Conservation (phyloP, 169 alveolate species). For the Cystoisospora suis region DNA sequence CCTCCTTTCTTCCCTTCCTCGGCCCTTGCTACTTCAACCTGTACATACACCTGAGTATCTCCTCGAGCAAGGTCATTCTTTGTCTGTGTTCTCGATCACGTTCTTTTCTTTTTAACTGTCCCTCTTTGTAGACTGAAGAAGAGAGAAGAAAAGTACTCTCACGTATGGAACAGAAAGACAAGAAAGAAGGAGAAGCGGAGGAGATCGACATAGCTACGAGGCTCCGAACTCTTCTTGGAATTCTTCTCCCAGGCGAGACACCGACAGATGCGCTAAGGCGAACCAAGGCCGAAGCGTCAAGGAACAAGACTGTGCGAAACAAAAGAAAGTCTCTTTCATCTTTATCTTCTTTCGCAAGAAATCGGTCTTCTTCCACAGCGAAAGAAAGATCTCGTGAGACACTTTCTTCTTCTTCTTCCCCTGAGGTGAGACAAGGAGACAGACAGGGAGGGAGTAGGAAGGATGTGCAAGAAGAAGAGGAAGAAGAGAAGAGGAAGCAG, state of each 20-base stretch:
- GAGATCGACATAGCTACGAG: neutral
- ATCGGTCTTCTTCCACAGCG: neutral
- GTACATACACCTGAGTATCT: too few species aligned
- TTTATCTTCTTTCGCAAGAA: too few species aligned
- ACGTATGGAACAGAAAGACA: neutral
- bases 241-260: neutral
- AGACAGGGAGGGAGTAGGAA: neutral
- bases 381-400: neutral
- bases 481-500: too few species aligned
- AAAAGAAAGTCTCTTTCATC: neutral
- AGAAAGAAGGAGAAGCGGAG: neutral
- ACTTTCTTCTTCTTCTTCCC: neutral
- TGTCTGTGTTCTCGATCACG: neutral
- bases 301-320: neutral
- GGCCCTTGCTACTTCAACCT: too few species aligned
- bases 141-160: neutral
- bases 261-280: constrained; percentile 27
- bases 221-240: neutral
- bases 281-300: neutral
- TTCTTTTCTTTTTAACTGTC: neutral
- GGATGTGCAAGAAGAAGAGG: neutral
- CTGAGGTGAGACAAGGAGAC: neutral
- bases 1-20: neutral
- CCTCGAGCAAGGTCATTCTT: neutral
- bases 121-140: neutral